Conservation (phyloP, 2,329 filamentous ascomycete species). For the Epichloe glyceriae region DNA sequence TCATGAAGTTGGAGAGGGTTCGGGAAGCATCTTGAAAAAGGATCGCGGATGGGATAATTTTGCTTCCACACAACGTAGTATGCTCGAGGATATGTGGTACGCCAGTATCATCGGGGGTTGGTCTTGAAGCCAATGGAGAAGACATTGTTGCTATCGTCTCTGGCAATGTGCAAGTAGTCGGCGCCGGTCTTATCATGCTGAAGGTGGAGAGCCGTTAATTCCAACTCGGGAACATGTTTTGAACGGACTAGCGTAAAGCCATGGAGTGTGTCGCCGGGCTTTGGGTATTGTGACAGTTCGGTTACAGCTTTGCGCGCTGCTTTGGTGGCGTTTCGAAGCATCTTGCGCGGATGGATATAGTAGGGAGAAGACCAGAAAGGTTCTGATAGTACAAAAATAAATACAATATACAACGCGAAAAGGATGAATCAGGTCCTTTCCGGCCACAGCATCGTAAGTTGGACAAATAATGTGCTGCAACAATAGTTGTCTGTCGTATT, state of each 20-base stretch:
- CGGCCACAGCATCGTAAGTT: not conserved
- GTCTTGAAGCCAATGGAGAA: constrained; percentile 99
- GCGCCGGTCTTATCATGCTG: constrained; percentile 92
- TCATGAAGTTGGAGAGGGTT: constrained; percentile 99
- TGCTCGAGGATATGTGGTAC: constrained; percentile 96
- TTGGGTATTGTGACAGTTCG: constrained; percentile 62
- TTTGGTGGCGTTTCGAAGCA: constrained; percentile 41
- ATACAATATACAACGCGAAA: not conserved
- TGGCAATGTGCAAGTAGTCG: constrained; percentile 87
- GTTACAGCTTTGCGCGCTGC: constrained; percentile 53
- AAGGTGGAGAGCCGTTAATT: constrained; percentile 80
- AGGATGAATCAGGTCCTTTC: not conserved
- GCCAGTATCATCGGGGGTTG: constrained; percentile 91
- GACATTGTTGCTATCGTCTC: constrained; percentile 97
- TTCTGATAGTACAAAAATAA: not conserved
- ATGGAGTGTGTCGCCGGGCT: constrained; percentile 73
- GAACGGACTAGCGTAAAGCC: constrained; percentile 83
- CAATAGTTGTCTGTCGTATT: too few relatives aligned
- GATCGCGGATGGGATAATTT: constrained; percentile 97
- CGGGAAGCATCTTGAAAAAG: constrained; percentile 99
- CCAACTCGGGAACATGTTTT: constrained; percentile 88
- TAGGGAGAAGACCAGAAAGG: not conserved
- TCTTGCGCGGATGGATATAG: constrained; percentile 14
- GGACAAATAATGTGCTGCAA: not conserved
- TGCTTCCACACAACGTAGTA: constrained; percentile 87